A percentile compares a stretch with the other conserved stretches of the same genome.
phyloP scores from a whole-genome alignment of 1,284 basidiomycete species.

The Marasmius oreades region DNA sequence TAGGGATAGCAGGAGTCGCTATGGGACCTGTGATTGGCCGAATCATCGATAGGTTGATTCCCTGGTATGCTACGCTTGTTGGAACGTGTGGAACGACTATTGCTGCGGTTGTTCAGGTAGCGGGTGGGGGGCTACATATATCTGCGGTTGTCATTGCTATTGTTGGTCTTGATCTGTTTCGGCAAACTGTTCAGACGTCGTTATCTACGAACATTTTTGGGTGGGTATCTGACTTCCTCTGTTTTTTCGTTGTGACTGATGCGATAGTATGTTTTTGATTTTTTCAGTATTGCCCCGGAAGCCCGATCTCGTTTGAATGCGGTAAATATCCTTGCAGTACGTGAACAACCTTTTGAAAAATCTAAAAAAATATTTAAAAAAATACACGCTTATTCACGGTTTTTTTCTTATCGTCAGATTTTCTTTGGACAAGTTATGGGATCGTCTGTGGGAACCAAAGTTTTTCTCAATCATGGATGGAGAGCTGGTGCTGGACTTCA shows the following conservation, averaged over 20 bases:
- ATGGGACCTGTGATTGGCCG: constrained; percentile 59
- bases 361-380: no score
- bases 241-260: background rate
- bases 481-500: constrained; percentile 48
- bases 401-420: constrained; percentile 31
- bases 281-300: constrained; percentile 14
- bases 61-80: constrained; percentile 62
- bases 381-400: no score
- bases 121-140: constrained; percentile 58
- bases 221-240: constrained; percentile 18
- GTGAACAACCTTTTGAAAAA: constrained; percentile 12
- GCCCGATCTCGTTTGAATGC: constrained; percentile 42
- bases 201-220: constrained; percentile 34
- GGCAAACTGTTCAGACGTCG: constrained; percentile 39
- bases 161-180: constrained; percentile 38
- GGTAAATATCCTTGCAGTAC: constrained; percentile 35
- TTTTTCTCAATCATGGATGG: constrained; percentile 63
- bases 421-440: constrained; percentile 64
- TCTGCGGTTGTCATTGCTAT: constrained; percentile 47
- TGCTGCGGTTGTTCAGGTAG: constrained; percentile 44
- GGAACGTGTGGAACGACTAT: constrained; percentile 38
- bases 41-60: constrained; percentile 57
- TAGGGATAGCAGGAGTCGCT: constrained; percentile 67
- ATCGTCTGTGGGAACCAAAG: constrained; percentile 56
- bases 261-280: background rate